Evolutionary conservation across 1,284 basidiomycete genomes (phyloP), one percentile per base, ranked within the genome.

Genomic region (Apiotrichum domesticum): DNA sequence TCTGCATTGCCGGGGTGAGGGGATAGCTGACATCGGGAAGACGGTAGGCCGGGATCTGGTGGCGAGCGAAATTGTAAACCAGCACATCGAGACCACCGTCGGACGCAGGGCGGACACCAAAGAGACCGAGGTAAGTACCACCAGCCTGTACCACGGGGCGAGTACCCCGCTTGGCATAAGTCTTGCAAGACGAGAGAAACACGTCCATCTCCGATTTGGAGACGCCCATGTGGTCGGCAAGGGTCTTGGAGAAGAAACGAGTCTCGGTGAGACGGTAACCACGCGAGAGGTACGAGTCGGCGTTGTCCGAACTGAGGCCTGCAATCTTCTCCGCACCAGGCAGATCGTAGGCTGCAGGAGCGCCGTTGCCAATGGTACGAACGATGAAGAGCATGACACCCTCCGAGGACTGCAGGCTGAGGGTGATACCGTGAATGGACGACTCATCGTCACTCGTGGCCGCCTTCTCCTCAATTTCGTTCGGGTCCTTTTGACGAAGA

Each of bases 21-120:
- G 74, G 74, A 59, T 68, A 72, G 33, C 67, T 59, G 29, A 81
- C 78, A 55, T 80, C 79, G 0, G 80, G 79, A 9, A 81, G 71
- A 33, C 80, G 76, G 66, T 79, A 81, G 3, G 79, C 79, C 3
- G 80, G 80, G 59, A 81, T 79, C 66, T 80, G 79, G 61, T 80
- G 80, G 32, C 78, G 74, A 35, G 80, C 79, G 69, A 80, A 80
- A 66, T 78, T 77, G 73, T 80, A 81, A 11, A 80, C 79, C 4
- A 81, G 67, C 15, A 79, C 77, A 55, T 80, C 79, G 46, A 79
- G 67, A 8, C 71, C 73, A 13, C 59, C 51, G 49, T 64, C 66
- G n/a, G 69, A 72, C 6, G 74, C 75, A 1, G 79, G 77, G 32
- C 79, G 70, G 6, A 79, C 77, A 56, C 79, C 80, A 60, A 80